Conservation (phyloP, 805 yeast genomes). For the Pichia sporocuriosa region DNA sequence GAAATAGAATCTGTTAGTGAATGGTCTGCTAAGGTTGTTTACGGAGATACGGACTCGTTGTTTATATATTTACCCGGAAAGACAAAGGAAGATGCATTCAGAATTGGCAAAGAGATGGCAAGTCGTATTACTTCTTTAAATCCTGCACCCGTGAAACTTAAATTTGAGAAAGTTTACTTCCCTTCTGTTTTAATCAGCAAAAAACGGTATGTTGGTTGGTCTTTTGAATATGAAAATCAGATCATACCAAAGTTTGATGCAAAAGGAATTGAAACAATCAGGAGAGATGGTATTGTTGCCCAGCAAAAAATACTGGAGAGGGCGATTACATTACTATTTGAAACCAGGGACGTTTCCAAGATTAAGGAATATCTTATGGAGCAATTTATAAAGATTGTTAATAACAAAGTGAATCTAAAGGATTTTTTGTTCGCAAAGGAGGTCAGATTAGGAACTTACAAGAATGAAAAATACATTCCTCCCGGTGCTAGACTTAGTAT, state of each 20-base stretch:
- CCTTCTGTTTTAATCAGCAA: slow-evolving; percentile 80
- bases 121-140: slow-evolving; percentile 51
- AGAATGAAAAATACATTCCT: slow-evolving; percentile 65
- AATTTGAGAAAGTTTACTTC: slow-evolving; percentile 89
- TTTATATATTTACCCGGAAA: slow-evolving; percentile 88
- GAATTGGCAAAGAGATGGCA: slow-evolving; percentile 67
- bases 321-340: slow-evolving; percentile 61
- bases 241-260: slow-evolving; percentile 74
- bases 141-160: slow-evolving; percentile 76
- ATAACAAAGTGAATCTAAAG: slow-evolving; percentile 58
- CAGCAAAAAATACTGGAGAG: slow-evolving; percentile 77
- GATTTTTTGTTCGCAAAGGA: slow-evolving; percentile 92
- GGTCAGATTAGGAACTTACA: slow-evolving; percentile 78
- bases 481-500: slow-evolving; percentile 88
- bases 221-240: slow-evolving; percentile 57
- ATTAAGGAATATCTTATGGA: slow-evolving; percentile 59
- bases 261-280: slow-evolving; percentile 90
- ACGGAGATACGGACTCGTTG: slow-evolving; percentile 94
- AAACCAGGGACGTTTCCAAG: slow-evolving; percentile 58
- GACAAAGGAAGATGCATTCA: slow-evolving; percentile 69
- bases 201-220: slow-evolving; percentile 86
- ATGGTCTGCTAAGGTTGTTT: slow-evolving; percentile 90
- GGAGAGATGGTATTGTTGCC: slow-evolving; percentile 93
- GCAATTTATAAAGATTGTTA: slow-evolving; percentile 61
- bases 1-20: slow-evolving; percentile 50